Conservation (phyloP, 192 early-diverging fungal species). For the Jimgerdemannia lactiflua region DNA sequence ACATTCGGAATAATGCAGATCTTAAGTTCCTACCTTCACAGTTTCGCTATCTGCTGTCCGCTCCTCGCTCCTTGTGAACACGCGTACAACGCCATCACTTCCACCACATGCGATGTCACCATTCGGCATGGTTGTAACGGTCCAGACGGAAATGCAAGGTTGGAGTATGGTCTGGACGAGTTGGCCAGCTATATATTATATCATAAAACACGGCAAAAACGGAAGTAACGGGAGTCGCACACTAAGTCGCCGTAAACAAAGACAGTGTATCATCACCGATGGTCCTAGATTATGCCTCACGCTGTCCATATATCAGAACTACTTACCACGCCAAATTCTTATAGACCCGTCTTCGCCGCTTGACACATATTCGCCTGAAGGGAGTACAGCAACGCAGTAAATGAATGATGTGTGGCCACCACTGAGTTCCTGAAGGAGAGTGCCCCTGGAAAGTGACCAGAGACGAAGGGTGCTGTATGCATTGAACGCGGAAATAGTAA, state of each 20-base stretch:
- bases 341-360: conserved; percentile 93
- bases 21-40: conserved; percentile 18
- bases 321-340: conserved; percentile 76
- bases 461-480: conserved; percentile 67
- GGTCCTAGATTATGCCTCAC: background rate
- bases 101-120: conserved; percentile 83
- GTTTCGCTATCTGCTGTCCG: conserved; percentile 55
- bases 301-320: background rate
- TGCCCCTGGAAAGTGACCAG: conserved; percentile 67
- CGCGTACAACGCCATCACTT: conserved; percentile 76
- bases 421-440: conserved; percentile 65
- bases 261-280: background rate
- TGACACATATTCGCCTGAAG: conserved; percentile 78
- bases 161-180: conserved; percentile 81
- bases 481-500: too few species aligned
- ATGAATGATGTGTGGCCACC: conserved; percentile 92
- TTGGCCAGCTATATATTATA: conserved; percentile 41
- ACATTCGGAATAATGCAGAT: conserved; percentile 2
- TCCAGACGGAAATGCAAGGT: conserved; percentile 93
- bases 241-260: conserved; percentile 1
- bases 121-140: conserved; percentile 70
- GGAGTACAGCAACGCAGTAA: conserved; percentile 73
- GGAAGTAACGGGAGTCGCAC: background rate
- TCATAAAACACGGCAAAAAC: background rate
- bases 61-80: conserved; percentile 70